phyloP scores from a whole-genome alignment of 257 asterid genomes.

The Ehretia macrophylla region DNA sequence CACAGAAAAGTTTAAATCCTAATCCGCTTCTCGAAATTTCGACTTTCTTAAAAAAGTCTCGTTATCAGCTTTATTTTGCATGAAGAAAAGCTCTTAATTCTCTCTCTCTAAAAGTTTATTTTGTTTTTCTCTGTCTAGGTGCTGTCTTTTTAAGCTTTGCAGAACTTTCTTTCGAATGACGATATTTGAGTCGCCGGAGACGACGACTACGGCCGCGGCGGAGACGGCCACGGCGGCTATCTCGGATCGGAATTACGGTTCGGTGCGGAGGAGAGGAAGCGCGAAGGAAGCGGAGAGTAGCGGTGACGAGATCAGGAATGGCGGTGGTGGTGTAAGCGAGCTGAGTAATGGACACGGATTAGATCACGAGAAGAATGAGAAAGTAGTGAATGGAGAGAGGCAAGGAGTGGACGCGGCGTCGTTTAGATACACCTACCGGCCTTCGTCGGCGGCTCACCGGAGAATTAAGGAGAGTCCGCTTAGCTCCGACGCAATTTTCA shows the following conservation, averaged over 20 bases:
- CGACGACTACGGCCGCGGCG: not conserved
- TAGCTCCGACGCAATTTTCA: constrained; percentile 90
- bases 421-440: constrained; percentile 43
- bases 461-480: constrained; percentile 88
- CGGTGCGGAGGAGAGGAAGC: not conserved
- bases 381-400: not conserved
- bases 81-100: not conserved
- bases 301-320: not conserved
- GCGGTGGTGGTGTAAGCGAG: not conserved
- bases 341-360: not conserved
- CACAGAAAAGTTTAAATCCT: no score
- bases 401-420: constrained; percentile 14
- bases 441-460: constrained; percentile 89
- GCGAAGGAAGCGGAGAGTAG: not conserved
- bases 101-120: not conserved
- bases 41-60: not conserved
- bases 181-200: not conserved
- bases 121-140: not conserved
- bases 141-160: not conserved
- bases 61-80: not conserved
- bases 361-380: not conserved
- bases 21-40: not conserved
- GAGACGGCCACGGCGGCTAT: not conserved
- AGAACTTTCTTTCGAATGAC: not conserved
- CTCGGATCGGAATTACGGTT: not conserved